A percentile compares a stretch with the other conserved stretches of the same genome.
Evolutionary conservation across 1,139 yeast genomes (phyloP).

Genomic region (Suhomyces ambrosiae): DNA sequence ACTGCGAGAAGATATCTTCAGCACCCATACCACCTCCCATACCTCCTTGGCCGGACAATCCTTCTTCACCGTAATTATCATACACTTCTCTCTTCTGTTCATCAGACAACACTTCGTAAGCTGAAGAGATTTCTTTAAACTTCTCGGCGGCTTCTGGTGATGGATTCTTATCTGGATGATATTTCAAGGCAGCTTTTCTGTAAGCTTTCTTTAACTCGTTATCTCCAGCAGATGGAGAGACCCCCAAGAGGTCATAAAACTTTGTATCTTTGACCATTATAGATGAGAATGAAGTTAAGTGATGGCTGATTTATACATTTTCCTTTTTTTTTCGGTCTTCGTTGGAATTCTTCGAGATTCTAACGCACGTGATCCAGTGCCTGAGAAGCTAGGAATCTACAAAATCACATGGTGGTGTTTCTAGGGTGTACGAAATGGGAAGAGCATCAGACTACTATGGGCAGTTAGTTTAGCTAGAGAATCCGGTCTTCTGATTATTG

Average conservation of each 20-base stretch:
- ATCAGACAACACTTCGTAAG: constrained; percentile 87
- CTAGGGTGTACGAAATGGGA: too few relatives aligned
- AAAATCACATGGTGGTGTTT: too few relatives aligned
- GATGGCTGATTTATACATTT: constrained; percentile 8
- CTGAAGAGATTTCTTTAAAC: constrained; percentile 88
- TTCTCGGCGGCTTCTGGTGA: constrained; percentile 93
- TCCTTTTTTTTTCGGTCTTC: constrained; percentile 10
- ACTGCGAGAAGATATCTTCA: constrained; percentile 89
- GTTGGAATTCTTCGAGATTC: constrained; percentile 14
- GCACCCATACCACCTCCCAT: constrained; percentile 80
- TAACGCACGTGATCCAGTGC: constrained; percentile 10
- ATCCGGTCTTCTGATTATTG: too few relatives aligned
- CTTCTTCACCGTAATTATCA: constrained; percentile 92
- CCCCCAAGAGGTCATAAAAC: constrained; percentile 83
- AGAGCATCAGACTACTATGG: too few relatives aligned
- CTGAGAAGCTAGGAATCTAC: too few relatives aligned
- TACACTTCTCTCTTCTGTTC: constrained; percentile 85
- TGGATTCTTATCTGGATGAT: constrained; percentile 88
- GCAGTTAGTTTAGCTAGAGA: too few relatives aligned
- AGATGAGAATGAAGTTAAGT: background rate
- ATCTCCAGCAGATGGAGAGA: constrained; percentile 75
- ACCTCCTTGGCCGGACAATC: constrained; percentile 74
- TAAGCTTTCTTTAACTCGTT: constrained; percentile 92
- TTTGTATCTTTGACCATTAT: constrained; percentile 89
- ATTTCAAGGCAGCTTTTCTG: constrained; percentile 87